These are phyloP conservation scores for Leccinum barrowsii DNA, from an alignment of 768 basidiomycete species.

Conservation along the genomic window DNA sequence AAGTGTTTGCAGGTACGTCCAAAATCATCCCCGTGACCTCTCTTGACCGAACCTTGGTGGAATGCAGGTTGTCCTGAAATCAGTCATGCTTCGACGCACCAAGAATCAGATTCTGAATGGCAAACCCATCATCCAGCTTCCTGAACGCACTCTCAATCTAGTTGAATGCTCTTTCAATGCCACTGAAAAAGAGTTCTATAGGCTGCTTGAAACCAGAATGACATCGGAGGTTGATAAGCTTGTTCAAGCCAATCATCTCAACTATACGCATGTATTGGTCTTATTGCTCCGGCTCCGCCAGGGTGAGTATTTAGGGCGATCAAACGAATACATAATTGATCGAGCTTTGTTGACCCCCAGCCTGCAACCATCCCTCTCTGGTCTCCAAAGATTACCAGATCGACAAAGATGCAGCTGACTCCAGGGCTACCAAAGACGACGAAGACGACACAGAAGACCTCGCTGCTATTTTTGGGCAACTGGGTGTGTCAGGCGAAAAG, in stretches of 20 bases:
- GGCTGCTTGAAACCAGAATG: conserved; percentile 65
- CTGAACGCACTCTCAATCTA: conserved; percentile 65
- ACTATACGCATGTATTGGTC: conserved; percentile 68
- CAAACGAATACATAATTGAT: not conserved
- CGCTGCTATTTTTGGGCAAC: conserved; percentile 63
- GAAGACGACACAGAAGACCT: conserved; percentile 70
- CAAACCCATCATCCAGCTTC: conserved; percentile 77
- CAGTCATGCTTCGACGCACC: conserved; percentile 85
- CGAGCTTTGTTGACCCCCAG: conserved; percentile 36
- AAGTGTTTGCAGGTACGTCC: conserved; percentile 71
- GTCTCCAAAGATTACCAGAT: conserved; percentile 71
- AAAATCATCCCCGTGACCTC: not conserved
- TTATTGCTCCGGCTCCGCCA: conserved; percentile 83
- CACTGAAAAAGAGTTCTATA: conserved; percentile 79
- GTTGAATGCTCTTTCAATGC: conserved; percentile 75
- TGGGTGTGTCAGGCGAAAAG: conserved; percentile 54
- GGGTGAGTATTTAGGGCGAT: conserved; percentile 45
- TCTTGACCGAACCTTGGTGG: not conserved
- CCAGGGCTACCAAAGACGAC: conserved; percentile 49
- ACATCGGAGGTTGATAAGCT: conserved; percentile 64
- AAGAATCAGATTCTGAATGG: conserved; percentile 76
- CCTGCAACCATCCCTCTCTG: conserved; percentile 86
- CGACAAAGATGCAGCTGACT: conserved; percentile 76
- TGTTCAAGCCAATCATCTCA: conserved; percentile 48
- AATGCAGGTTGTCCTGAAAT: conserved; percentile 69